Evolutionary conservation across 192 early-diverging fungal species (phyloP), one percentile per base, ranked within the genome.

Genomic region (Entophlyctis luteolus): DNA sequence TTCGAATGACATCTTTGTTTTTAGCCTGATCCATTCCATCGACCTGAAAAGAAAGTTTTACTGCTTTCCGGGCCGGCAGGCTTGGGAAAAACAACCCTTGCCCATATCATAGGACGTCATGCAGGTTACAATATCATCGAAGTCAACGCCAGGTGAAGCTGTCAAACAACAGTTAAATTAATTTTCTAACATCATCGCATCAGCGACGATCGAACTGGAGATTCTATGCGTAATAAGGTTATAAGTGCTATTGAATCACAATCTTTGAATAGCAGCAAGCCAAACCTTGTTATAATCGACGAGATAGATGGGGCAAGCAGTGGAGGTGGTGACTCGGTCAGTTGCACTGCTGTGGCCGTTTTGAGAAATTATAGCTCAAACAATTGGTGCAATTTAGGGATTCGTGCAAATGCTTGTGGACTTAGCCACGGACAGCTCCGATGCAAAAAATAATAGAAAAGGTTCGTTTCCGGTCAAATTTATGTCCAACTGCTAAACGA

Each of bases 11-110:
- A 53, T 53, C 6, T 52, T 8, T 23, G 10, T 45, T 45, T 45
- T 14, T 45, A 2, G 22, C 16, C 29, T 18, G 87, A 89, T 70
- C 77, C 73, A 4, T 75, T 71, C 36, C 42, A 77, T 55, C 72
- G 88, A 1, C 88, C 88, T 25, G 79, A 87, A 8, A 81, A 80
- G 60, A 88, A 80, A 76, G 75, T 74, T 67, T 77, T 99, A 8
- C 65, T 99, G 14, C 72, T 99, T 29, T 83, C 91, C 3, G 96
- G 96, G 0, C 91, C 94, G 29, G 92, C 96, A 0, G 96, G 96
- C 10, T 81, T 93, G 53, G 95, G 94, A 52, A 99, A 99, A 77
- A 99, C 96, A 0, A 99, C 96, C 0, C 80, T 99, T 62, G 96
- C 95, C 0, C 94, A 96, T 72, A 88, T 97, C 2, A 84, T 92